Evolutionary conservation across 495 filamentous ascomycete genomes (phyloP).

Genomic region (Lophium mytilinum): DNA sequence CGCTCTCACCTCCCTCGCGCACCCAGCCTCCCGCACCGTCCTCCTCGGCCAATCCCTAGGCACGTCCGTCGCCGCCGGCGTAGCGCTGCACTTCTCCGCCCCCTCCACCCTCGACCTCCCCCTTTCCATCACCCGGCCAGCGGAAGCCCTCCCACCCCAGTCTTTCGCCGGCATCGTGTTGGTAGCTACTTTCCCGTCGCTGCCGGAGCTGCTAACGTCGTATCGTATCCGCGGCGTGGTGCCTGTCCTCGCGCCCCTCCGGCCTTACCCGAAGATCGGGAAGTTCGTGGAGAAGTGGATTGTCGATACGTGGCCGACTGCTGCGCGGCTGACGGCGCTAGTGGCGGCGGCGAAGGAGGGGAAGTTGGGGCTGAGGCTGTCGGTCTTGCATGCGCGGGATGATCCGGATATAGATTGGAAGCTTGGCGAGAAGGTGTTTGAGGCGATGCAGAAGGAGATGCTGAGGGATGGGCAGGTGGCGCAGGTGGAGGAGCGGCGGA

Average conservation of each 20-base stretch:
- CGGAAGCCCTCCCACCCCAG: constrained; percentile 13
- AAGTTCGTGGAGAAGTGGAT: constrained; percentile 42
- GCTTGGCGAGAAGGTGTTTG: constrained; percentile 28
- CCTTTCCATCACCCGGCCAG: background rate
- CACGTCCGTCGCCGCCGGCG: constrained; percentile 69
- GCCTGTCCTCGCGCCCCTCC: constrained; percentile 69
- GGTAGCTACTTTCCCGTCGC: constrained; percentile 66
- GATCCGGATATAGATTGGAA: constrained; percentile 31
- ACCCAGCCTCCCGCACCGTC: constrained; percentile 64
- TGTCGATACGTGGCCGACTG: constrained; percentile 50
- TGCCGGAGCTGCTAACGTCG: constrained; percentile 61
- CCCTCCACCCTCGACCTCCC: constrained; percentile 10
- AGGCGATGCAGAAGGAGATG: constrained; percentile 26
- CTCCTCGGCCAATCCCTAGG: constrained; percentile 86
- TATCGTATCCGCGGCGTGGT: constrained; percentile 68
- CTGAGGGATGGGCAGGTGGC: constrained; percentile 35
- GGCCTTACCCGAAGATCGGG: constrained; percentile 45
- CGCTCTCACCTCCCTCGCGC: constrained; percentile 53
- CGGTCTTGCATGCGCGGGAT: constrained; percentile 29
- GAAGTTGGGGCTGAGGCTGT: background rate
- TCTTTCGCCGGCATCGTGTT: constrained; percentile 65
- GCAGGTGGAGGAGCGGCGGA: constrained; percentile 22
- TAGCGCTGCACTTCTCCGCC: constrained; percentile 58
- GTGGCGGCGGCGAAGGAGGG: constrained; percentile 2
- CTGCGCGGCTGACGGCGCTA: constrained; percentile 36